These are phyloP conservation scores for Monilinia aucupariae DNA, from an alignment of 2,329 filamentous ascomycete species.

Conservation along the genomic window DNA sequence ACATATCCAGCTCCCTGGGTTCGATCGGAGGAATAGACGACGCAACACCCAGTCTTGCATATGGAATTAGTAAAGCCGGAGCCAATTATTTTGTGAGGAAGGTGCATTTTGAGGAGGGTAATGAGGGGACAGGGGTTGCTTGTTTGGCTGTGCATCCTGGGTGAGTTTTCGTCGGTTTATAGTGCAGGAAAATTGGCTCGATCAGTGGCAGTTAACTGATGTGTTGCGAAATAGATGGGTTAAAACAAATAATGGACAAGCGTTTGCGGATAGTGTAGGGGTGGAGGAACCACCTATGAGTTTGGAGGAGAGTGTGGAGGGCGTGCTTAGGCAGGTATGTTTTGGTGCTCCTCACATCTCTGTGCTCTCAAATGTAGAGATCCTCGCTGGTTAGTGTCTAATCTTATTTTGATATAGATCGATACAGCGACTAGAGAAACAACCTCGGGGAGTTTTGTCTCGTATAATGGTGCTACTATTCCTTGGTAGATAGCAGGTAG, in stretches of 20 bases:
- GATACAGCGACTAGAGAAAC: constrained; percentile 37
- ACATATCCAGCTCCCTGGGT: constrained; percentile 35
- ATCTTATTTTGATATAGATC: constrained; percentile 23
- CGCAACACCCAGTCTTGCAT: constrained; percentile 32
- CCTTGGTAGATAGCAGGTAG: constrained; percentile 19
- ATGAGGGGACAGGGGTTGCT: constrained; percentile 30
- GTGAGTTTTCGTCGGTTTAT: constrained; percentile 15
- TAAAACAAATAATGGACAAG: constrained; percentile 41
- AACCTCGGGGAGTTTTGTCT: constrained; percentile 29
- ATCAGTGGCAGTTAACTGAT: no score
- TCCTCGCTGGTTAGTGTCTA: not conserved
- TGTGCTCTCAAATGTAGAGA: no score
- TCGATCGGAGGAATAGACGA: constrained; percentile 26
- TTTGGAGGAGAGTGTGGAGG: constrained; percentile 36
- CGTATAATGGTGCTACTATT: constrained; percentile 25
- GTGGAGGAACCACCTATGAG: constrained; percentile 35
- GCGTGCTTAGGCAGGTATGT: constrained; percentile 26
- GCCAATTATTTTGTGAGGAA: constrained; percentile 38
- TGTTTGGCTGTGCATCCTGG: constrained; percentile 34
- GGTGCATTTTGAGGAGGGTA: constrained; percentile 37
- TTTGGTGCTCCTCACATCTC: no score
- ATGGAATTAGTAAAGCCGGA: constrained; percentile 42
- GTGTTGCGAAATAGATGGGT: constrained; percentile 31
- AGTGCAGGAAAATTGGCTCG: no score
- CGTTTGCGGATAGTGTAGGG: constrained; percentile 34